Evolutionary conservation across 371 early-diverging fungal species (phyloP), one percentile per base, ranked within the genome.

Genomic region (Mucor plumbeus): DNA sequence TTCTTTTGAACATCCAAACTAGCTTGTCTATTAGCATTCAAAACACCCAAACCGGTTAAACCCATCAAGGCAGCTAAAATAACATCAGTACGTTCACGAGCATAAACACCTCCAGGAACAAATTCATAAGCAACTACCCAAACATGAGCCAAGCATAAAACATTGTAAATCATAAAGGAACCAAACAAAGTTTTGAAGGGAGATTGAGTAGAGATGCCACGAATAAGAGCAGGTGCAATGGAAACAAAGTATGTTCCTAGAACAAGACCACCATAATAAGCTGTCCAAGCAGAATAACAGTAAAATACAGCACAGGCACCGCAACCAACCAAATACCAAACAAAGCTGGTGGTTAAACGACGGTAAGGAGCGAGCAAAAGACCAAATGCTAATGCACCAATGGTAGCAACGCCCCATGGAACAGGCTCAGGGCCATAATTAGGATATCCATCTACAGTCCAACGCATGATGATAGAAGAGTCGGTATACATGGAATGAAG

Each of bases 101-200:
- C 80, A 65, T 86, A 75, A 17, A 84, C 87, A 39, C 94, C 94
- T 44, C 87, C 92, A 17, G 94, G 94, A 6, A 94, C 94, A 78
- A 94, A 94, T 57, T 85, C 94, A 64, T 92, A 94, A 9, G 94
- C 94, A 11, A 94, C 94, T 6, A 86, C 86, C 91, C 92, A 94
- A 6, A 92, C 90, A 66, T 90, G 89, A 13, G 86, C 91, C 33
- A 94, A 76, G 53, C 88, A 88, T 33, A 92, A 73, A 7, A 91
- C 58, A 69, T 90, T 91, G 68, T 92, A 92, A 61, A 78, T 73
- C 74, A 92, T 75, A 68, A 88, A 86, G 11, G 83, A 75, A 19
- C 80, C 79, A 9, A 87, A 74, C 43, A 91, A 73, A 11, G 94
- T 91, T 61, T 85, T 85, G 59, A 92, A 92, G 1, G 91, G 87